phyloP scores from a whole-genome alignment of 495 filamentous ascomycete species.

The Xylaria flabelliformis region DNA sequence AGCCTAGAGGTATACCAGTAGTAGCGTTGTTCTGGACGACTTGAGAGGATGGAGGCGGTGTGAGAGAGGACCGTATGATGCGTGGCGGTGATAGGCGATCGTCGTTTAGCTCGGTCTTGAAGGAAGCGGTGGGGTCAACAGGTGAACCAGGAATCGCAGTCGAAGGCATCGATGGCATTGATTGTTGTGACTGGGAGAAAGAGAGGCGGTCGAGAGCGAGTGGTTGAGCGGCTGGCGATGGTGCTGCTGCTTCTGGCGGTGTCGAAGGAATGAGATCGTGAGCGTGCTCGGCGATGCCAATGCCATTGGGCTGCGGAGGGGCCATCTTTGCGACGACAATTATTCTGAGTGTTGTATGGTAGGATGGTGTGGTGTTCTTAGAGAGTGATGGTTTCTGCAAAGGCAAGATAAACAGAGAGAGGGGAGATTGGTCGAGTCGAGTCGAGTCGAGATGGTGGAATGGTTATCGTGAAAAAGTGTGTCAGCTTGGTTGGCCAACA shows the following conservation, averaged over 20 bases:
- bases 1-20: constrained; percentile 45
- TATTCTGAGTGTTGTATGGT: background rate
- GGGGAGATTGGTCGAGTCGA: background rate
- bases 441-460: background rate
- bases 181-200: constrained; percentile 46
- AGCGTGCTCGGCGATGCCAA: constrained; percentile 35
- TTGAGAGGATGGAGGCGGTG: constrained; percentile 79
- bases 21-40: constrained; percentile 47
- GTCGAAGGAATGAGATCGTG: constrained; percentile 50
- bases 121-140: constrained; percentile 41
- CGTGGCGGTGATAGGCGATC: constrained; percentile 42
- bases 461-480: background rate
- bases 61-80: constrained; percentile 62
- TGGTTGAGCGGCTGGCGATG: constrained; percentile 12
- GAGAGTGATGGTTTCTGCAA: background rate
- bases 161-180: constrained; percentile 52
- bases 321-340: constrained; percentile 27
- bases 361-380: background rate
- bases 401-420: background rate
- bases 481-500: constrained; percentile 3
- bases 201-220: constrained; percentile 10
- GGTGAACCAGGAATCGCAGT: constrained; percentile 53
- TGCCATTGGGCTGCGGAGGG: constrained; percentile 34
- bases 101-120: constrained; percentile 50
- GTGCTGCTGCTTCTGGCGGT: constrained; percentile 42